Evolutionary conservation across 2,329 filamentous ascomycete species (phyloP), one percentile per base, ranked within the genome.

Genomic region (Fusarium vanettenii): DNA sequence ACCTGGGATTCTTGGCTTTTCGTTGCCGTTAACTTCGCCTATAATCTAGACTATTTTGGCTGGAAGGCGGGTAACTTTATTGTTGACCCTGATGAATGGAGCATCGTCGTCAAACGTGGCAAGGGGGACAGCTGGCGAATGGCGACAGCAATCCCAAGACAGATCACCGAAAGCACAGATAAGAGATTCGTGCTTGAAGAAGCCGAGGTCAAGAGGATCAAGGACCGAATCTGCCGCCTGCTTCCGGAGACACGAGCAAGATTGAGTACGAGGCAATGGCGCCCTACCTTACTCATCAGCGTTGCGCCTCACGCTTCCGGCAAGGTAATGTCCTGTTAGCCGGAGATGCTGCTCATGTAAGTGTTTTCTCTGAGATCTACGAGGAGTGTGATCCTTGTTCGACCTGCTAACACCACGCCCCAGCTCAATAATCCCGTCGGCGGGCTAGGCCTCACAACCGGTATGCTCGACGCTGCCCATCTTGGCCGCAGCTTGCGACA

Each of bases 331-430:
- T 41, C 56, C 9, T 59, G 14, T 59, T 59, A 29, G 56, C 56
- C 13, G 56, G 56, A 29, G 56, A 60, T 18, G 56, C 56, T 60
- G 56, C 56, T 60, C 56, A 60, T 41, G 56, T 60, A 18, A 60
- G 56, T 39, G 9, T 57, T 57, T 29, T 14, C 35, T 41, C 35
- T 41, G 39, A 14, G 13, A 41, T 2, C 16, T 41, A 18, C 39
- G 16, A 41, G 39, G 14, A 6, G 5, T 41, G 6, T 41, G 10
- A 9, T 20, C 18, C 10, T 29, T 29, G 27, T 2, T 29, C 27
- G 18, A 11, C 18, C n/a, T 57, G 27, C 52, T 57, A 57, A 57
- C 35, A 35, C 10, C 25, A 31, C 14, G 33, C 29, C 16, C 31
- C 25, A 57, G 56, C 35, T 60, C 10, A 60, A 60, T 18, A 60